Evolutionary conservation across 495 filamentous ascomycete genomes (phyloP), one percentile per base, ranked within the genome.

Genomic region (Mytilinidion resinicola): DNA sequence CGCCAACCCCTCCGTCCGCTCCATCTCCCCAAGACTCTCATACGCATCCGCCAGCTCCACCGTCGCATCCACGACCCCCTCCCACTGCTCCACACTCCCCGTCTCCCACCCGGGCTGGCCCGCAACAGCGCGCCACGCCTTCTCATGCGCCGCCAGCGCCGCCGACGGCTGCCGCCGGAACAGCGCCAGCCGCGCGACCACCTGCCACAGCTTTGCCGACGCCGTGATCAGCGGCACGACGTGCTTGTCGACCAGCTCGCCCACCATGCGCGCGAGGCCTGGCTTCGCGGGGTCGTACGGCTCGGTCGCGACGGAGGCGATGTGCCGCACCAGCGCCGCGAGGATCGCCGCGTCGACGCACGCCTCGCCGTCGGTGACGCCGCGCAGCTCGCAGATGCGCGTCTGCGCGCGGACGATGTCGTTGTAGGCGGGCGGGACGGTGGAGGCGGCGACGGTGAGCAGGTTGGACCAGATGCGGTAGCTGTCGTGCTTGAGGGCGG

Each of bases 381-480:
- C 78, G n/a, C 87, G 81, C 20, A 97, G 79, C 19, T 87, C 85
- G 55, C 96, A 83, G 36, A 97, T 70, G 38, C 84, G 81, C 33
- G 76, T 78, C 61, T 93, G 77, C 0, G 87, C 90, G 11, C 84
- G 73, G 14, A 96, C 70, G 17, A 95, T 76, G 41, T 96, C 89
- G 1, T 76, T 70, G 68, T 87, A 87, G 0, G 88, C 80, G 0
- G 87, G 85, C 21, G 91, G 91, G 0, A 79, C 78, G 14, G 91
- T 76, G 9, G 89, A 86, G 4, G 88, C 82, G 0, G 88, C 86
- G 39, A 99, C 85, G 1, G 87, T 89, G 48, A 97, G 79, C 12
- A 96, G 82, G 67, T 99, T 99, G 60, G 95, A 89, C 91, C 91
- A 96, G 61, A 99, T 96, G 57, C 89, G 82, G 78, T 83, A 87